Conservation (phyloP, 1,284 basidiomycete species). For the Kalmanozyma brasiliensis region DNA sequence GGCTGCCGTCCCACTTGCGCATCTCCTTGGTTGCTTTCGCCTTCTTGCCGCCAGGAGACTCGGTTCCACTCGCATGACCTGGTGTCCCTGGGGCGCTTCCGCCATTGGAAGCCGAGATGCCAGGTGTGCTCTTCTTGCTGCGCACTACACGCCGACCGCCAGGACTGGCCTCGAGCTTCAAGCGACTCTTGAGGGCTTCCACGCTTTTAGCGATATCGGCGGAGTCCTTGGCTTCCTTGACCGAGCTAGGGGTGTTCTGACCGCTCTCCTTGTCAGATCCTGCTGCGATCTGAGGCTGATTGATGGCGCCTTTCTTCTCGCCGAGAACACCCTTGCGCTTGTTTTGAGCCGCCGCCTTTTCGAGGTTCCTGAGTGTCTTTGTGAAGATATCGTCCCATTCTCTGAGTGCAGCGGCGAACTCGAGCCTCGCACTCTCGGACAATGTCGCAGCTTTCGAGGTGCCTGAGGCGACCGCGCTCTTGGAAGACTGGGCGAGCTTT, state of each 20-base stretch:
- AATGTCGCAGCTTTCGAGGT: constrained; percentile 70
- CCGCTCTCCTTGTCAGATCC: constrained; percentile 46
- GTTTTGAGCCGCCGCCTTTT: constrained; percentile 75
- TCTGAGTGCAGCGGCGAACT: constrained; percentile 78
- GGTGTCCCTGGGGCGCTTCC: constrained; percentile 71
- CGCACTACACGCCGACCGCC: constrained; percentile 71
- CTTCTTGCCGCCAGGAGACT: constrained; percentile 65
- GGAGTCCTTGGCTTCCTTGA: constrained; percentile 74
- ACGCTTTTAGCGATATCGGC: constrained; percentile 92
- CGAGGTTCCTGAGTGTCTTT: constrained; percentile 78
- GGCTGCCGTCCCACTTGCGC: constrained; percentile 87
- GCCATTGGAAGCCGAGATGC: constrained; percentile 65
- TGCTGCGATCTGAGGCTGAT: constrained; percentile 25
- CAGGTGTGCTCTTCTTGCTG: constrained; percentile 69
- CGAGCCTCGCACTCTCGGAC: constrained; percentile 63
- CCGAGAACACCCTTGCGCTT: constrained; percentile 49
- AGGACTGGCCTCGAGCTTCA: constrained; percentile 72
- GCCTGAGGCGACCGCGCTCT: constrained; percentile 80
- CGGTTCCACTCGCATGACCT: constrained; percentile 34
- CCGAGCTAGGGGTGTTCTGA: constrained; percentile 39
- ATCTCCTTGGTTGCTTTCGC: constrained; percentile 79
- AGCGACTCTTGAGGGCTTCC: constrained; percentile 84
- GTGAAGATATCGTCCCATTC: constrained; percentile 86
- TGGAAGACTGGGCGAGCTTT: constrained; percentile 75
- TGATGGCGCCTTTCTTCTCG: constrained; percentile 40